A percentile compares a stretch with the other conserved stretches of the same genome.
These are phyloP conservation scores for Russula griseocarnosa DNA, from an alignment of 768 basidiomycete species.

Conservation along the genomic window DNA sequence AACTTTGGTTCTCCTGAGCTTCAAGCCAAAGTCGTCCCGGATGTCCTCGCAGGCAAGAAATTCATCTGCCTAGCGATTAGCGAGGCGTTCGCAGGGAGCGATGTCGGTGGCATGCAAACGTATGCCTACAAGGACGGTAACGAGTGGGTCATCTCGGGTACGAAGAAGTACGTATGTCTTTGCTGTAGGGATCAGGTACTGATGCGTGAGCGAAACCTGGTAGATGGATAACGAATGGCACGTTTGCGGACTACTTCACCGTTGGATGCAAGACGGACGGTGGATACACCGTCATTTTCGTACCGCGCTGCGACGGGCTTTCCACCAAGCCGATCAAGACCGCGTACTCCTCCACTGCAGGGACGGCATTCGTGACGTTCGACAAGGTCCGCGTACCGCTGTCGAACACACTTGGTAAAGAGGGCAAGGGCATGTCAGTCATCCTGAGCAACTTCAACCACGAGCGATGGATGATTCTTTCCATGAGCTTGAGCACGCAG, in stretches of 20 bases:
- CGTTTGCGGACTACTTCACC: conserved; percentile 81
- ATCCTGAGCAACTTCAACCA: conserved; percentile 87
- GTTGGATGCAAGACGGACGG: conserved; percentile 70
- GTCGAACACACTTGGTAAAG: conserved; percentile 81
- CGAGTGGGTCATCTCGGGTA: conserved; percentile 85
- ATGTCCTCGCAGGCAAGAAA: conserved; percentile 73
- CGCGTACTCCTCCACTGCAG: conserved; percentile 85
- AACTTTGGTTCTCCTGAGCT: conserved; percentile 83
- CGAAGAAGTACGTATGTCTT: conserved; percentile 66
- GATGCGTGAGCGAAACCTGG: conserved; percentile 34
- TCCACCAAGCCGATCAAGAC: conserved; percentile 90
- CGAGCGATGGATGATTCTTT: conserved; percentile 84
- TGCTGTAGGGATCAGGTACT: background rate
- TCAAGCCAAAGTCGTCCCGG: conserved; percentile 64
- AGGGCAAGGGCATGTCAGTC: conserved; percentile 78
- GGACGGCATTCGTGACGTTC: conserved; percentile 83
- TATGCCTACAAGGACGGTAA: conserved; percentile 83
- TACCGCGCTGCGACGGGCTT: conserved; percentile 66
- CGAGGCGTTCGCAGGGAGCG: conserved; percentile 90
- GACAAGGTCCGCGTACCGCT: conserved; percentile 78
- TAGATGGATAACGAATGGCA: conserved; percentile 90
- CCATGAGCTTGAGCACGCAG: conserved; percentile 68
- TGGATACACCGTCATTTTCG: conserved; percentile 72
- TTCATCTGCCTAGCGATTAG: conserved; percentile 87
- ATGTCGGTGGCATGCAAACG: conserved; percentile 80